These are phyloP conservation scores for Acidomyces sp. DNA, from an alignment of 495 filamentous ascomycete species.

Conservation along the genomic window DNA sequence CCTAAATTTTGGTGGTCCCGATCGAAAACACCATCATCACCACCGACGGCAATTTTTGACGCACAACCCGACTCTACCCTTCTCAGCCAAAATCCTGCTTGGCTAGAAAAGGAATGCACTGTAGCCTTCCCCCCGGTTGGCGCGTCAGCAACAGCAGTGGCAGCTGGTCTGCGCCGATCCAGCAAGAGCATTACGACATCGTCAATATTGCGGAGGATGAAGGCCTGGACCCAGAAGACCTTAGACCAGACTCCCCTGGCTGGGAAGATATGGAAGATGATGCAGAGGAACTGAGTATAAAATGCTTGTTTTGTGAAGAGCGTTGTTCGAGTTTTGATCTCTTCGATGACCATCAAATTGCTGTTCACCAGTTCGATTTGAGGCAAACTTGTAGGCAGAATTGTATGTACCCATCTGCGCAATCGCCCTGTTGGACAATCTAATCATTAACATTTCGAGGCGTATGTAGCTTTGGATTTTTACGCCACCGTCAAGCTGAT, in stretches of 20 bases:
- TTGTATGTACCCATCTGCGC: constrained; percentile 32
- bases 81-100: no score
- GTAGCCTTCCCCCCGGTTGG: constrained; percentile 15
- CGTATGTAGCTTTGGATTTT: constrained; percentile 64
- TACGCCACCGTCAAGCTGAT: constrained; percentile 70
- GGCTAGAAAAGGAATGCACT: constrained; percentile 1
- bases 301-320: constrained; percentile 54
- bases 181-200: not conserved
- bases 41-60: no score
- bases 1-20: no score
- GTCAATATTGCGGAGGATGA: constrained; percentile 3
- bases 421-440: not conserved
- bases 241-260: constrained; percentile 26
- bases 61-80: no score
- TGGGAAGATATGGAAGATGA: constrained; percentile 72
- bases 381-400: constrained; percentile 48
- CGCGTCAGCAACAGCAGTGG: constrained; percentile 12
- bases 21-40: no score
- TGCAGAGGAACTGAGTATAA: constrained; percentile 42
- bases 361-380: constrained; percentile 63
- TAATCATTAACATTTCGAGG: no score
- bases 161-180: constrained; percentile 2
- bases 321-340: constrained; percentile 49
- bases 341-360: constrained; percentile 62
- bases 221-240: constrained; percentile 3